phyloP scores from a whole-genome alignment of 2,329 filamentous ascomycete species.

The Xylariaceae sp. region DNA sequence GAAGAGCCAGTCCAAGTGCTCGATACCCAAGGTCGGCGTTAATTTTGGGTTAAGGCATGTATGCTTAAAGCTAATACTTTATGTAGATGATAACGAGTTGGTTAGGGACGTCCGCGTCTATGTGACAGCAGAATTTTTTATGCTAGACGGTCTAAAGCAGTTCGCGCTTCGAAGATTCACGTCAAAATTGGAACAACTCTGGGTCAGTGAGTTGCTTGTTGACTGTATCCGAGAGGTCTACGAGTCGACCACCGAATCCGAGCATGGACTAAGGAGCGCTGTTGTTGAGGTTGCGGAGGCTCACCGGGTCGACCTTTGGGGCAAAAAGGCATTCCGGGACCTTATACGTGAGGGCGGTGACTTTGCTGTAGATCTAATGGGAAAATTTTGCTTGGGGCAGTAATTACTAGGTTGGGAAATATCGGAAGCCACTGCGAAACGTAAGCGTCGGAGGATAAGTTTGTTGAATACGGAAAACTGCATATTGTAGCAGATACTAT shows the following conservation, averaged over 20 bases:
- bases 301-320: slow-evolving; percentile 2
- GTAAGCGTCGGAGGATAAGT: neutral
- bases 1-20: slow-evolving; percentile 8
- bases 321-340: slow-evolving; percentile 6
- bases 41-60: neutral
- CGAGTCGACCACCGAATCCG: slow-evolving; percentile 1
- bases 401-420: neutral
- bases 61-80: slow-evolving; percentile 6
- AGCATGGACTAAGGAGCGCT: slow-evolving; percentile 5
- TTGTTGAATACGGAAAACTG: neutral
- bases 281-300: slow-evolving; percentile 1
- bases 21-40: slow-evolving; percentile 4
- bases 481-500: too few species aligned
- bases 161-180: slow-evolving; percentile 7
- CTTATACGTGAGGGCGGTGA: slow-evolving; percentile 8
- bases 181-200: slow-evolving; percentile 6
- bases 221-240: slow-evolving; percentile 16
- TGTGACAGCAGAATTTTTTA: slow-evolving; percentile 12
- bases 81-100: slow-evolving; percentile 11
- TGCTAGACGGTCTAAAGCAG: slow-evolving; percentile 11
- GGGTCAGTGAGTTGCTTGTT: too few species aligned
- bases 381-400: neutral
- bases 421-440: neutral
- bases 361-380: slow-evolving; percentile 2
- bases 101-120: slow-evolving; percentile 12